Conservation (phyloP, 1,284 basidiomycete genomes). For the Ceratobasidium sp. region DNA sequence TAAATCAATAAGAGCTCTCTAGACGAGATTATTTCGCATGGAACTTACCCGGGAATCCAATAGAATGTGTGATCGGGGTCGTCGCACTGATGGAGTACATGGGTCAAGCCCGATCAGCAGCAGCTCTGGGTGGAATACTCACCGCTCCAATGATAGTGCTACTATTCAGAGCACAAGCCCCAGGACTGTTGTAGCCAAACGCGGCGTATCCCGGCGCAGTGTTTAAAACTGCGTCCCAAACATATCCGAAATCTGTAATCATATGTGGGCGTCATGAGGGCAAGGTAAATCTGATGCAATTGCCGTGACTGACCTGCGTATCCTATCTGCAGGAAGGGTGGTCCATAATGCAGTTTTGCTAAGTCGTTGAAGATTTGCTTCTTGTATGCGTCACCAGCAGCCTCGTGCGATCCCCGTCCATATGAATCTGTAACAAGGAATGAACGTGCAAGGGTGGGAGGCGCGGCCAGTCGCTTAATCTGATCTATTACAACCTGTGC, state of each 20-base stretch:
- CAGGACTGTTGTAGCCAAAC: slow-evolving; percentile 64
- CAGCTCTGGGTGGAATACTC: background rate
- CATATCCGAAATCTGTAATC: slow-evolving; percentile 57
- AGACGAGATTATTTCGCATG: background rate
- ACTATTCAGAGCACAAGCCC: slow-evolving; percentile 56
- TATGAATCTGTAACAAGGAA: slow-evolving; percentile 66
- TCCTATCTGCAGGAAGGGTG: slow-evolving; percentile 58
- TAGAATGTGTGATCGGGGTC: slow-evolving; percentile 48
- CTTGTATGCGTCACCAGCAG: slow-evolving; percentile 63
- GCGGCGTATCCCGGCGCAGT: slow-evolving; percentile 61
- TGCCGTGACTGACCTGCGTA: slow-evolving; percentile 57
- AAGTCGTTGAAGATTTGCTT: slow-evolving; percentile 60
- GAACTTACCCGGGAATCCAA: slow-evolving; percentile 43
- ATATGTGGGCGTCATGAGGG: background rate
- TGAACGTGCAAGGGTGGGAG: slow-evolving; percentile 62
- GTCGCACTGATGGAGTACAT: slow-evolving; percentile 19
- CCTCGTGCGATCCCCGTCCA: slow-evolving; percentile 60
- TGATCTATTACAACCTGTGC: slow-evolving; percentile 59
- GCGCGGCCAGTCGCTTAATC: slow-evolving; percentile 59
- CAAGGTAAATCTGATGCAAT: background rate
- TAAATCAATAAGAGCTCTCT: background rate
- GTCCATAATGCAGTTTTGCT: slow-evolving; percentile 50
- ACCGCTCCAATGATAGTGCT: slow-evolving; percentile 44
- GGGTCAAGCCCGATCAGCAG: background rate
- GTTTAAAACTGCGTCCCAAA: slow-evolving; percentile 65